Conservation (phyloP, 441 rosid genomes). For the Populus hybrid region DNA sequence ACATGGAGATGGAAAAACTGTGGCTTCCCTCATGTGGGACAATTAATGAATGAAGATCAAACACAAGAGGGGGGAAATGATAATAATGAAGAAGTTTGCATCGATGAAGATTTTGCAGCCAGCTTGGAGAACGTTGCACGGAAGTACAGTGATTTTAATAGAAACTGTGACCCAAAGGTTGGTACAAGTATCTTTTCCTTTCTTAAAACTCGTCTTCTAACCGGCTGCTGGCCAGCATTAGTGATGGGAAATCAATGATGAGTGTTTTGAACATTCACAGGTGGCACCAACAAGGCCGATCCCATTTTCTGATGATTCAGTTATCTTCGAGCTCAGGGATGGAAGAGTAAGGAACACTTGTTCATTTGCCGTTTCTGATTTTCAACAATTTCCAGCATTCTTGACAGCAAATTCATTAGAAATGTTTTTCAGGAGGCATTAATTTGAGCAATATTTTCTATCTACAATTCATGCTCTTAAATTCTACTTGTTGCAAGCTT, state of each 20-base stretch:
- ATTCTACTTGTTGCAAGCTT: neutral
- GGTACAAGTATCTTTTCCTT: constrained; percentile 2
- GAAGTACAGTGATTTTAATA: too few species aligned
- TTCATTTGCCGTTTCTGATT: neutral
- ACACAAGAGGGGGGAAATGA: constrained; percentile 5
- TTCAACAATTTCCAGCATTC: neutral
- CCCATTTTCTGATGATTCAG: constrained; percentile 52
- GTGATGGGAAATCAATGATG: constrained; percentile 11
- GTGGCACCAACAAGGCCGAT: constrained; percentile 64
- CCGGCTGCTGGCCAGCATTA: neutral
- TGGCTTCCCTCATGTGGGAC: constrained; percentile 37
- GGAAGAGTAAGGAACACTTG: constrained; percentile 56
- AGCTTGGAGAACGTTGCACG: constrained; percentile 30
- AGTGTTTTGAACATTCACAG: constrained; percentile 30
- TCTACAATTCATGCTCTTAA: neutral
- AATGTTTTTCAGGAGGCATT: neutral
- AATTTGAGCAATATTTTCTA: too few species aligned
- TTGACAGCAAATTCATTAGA: neutral
- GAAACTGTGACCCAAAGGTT: constrained; percentile 58
- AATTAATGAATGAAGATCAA: constrained; percentile 18
- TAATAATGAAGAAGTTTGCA: constrained; percentile 32
- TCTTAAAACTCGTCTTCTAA: neutral
- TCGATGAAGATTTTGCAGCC: constrained; percentile 31
- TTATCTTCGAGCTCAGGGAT: constrained; percentile 63
- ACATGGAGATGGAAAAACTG: constrained; percentile 64